A percentile compares a stretch with the other conserved stretches of the same genome.
These are phyloP conservation scores for Exophiala oligosperma DNA, from an alignment of 2,329 filamentous ascomycete genomes.

Conservation along the genomic window DNA sequence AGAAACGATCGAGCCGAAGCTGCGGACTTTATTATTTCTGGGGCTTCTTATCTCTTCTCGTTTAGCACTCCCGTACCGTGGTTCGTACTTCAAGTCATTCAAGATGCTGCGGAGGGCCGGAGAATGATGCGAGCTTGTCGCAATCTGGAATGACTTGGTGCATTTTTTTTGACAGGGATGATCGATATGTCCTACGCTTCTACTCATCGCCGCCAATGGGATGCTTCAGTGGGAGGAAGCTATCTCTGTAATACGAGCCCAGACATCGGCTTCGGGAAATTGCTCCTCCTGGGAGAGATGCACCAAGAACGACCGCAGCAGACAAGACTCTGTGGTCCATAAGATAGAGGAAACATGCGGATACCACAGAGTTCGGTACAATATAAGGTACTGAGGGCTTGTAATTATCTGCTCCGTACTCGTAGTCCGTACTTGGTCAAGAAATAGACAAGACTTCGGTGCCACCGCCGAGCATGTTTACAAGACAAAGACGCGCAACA, in stretches of 20 bases:
- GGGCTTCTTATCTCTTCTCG: no score
- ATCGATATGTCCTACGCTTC: neutral
- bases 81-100: neutral
- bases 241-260: neutral
- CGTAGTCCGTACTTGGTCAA: neutral
- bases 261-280: conserved; percentile 1
- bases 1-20: neutral
- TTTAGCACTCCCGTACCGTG: no score
- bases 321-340: no score
- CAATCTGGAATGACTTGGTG: neutral
- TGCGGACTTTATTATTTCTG: neutral
- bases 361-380: no score
- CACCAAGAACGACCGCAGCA: neutral
- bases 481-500: conserved; percentile 6
- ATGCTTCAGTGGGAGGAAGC: neutral
- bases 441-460: neutral
- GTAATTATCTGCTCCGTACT: no score
- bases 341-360: no score
- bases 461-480: neutral
- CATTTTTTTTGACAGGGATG: neutral
- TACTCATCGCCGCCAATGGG: neutral
- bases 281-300: neutral
- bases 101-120: neutral
- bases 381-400: no score
- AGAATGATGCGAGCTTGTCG: neutral